Conservation (phyloP, 345 rosid genomes). For the Lenwebbia sp. region DNA sequence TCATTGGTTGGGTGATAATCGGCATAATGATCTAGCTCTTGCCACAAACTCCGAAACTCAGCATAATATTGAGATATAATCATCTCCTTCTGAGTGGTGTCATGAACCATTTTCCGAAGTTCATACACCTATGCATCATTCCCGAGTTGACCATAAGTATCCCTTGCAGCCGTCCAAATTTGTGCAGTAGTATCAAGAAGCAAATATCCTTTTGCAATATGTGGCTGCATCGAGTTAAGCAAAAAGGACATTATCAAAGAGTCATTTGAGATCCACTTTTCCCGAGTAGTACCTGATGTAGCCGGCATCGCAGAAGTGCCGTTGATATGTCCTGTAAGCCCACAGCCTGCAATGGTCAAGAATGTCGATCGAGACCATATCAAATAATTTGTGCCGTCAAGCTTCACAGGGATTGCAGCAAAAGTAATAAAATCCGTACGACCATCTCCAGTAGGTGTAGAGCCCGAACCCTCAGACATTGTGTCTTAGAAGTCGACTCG, state of each 20-base stretch:
- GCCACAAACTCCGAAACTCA: too few relatives aligned
- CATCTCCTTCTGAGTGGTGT: not conserved
- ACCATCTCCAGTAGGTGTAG: too few relatives aligned
- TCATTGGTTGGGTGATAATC: not conserved
- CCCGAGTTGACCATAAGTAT: not conserved
- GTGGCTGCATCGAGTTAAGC: fast-evolving
- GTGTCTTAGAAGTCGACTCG: fast-evolving
- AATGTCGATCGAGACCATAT: too few relatives aligned
- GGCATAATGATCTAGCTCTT: too few relatives aligned
- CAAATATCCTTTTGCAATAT: not conserved
- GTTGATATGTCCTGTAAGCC: not conserved
- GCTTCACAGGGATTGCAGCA: too few relatives aligned
- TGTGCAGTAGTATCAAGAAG: fast-evolving
- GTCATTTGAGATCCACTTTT: not conserved
- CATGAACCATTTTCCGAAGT: not conserved
- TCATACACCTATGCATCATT: not conserved
- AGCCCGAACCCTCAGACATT: too few relatives aligned
- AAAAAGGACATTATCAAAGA: not conserved
- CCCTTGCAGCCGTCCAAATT: too few relatives aligned
- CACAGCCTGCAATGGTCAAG: too few relatives aligned
- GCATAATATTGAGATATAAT: too few relatives aligned
- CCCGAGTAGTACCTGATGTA: not conserved
- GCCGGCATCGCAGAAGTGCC: fast-evolving
- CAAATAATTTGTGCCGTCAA: not conserved
- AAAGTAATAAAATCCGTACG: too few relatives aligned